Conservation (phyloP, 75 land plant species). For the Isoetes taiwanensis region DNA sequence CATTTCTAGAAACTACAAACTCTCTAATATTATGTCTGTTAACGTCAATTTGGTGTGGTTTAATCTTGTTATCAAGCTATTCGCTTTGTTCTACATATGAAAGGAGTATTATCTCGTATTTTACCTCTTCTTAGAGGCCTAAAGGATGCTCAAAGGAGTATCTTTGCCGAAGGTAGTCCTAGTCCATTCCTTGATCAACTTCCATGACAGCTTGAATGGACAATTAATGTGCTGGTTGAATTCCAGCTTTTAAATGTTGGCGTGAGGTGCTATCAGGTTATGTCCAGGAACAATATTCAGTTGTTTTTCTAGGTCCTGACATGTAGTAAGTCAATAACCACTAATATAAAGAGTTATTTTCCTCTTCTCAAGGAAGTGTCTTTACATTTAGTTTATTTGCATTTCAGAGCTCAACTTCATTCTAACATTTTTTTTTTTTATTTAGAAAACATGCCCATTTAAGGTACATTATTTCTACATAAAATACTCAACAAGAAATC, state of each 20-base stretch:
- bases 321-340: conserved; percentile 34
- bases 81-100: conserved; percentile 71
- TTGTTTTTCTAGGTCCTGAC: conserved; percentile 48
- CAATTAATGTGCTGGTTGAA: too few species aligned
- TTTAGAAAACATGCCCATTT: too few species aligned
- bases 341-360: neutral
- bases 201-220: neutral
- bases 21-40: neutral
- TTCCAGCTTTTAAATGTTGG: conserved; percentile 81
- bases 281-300: conserved; percentile 28
- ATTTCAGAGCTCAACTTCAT: too few species aligned
- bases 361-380: neutral
- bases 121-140: conserved; percentile 87
- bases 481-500: too few species aligned
- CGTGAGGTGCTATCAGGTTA: conserved; percentile 58
- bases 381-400: neutral
- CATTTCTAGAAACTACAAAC: neutral
- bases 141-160: conserved; percentile 60
- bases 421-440: too few species aligned
- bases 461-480: too few species aligned
- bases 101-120: conserved; percentile 69
- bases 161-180: conserved; percentile 71
- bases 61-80: conserved; percentile 38
- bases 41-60: neutral
- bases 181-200: neutral